These are phyloP conservation scores for Ambrosia trifida DNA, from an alignment of 129 eudicot species.

Conservation along the genomic window DNA sequence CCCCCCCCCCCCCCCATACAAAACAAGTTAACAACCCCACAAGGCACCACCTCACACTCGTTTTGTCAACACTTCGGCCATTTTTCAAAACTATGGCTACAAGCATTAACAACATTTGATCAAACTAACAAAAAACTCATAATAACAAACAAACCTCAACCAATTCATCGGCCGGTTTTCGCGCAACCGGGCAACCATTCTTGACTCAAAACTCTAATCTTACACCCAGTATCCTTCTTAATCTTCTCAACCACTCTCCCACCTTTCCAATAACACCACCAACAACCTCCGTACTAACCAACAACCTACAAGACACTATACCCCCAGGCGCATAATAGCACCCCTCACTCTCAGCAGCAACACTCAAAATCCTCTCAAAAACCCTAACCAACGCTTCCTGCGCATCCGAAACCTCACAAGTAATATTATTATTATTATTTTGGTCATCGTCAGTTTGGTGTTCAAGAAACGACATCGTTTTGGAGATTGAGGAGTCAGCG, in stretches of 20 bases:
- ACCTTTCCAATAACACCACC: conserved; percentile 64
- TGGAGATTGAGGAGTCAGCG: conserved; percentile 23
- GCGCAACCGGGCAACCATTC: conserved; percentile 46
- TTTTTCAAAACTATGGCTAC: too few species aligned
- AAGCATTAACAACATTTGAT: background rate
- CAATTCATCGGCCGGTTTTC: conserved; percentile 41
- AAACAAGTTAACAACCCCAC: too few species aligned
- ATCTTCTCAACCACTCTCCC: conserved; percentile 63
- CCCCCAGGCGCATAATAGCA: conserved; percentile 31
- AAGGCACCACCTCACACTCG: too few species aligned
- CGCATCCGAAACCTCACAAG: conserved; percentile 54
- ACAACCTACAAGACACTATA: conserved; percentile 59
- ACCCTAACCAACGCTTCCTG: conserved; percentile 78
- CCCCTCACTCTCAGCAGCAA: conserved; percentile 55
- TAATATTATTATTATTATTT: conserved; percentile 21
- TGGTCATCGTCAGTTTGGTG: background rate
- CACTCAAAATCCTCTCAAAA: conserved; percentile 71
- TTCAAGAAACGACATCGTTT: conserved; percentile 23
- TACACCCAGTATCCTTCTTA: conserved; percentile 60
- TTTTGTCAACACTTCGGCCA: too few species aligned
- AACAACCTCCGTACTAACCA: conserved; percentile 41
- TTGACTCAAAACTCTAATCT: conserved; percentile 38
- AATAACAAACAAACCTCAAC: conserved; percentile 51
- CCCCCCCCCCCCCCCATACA: too few species aligned
- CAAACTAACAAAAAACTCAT: background rate